These are phyloP conservation scores for Fusarium sp. DNA, from an alignment of 2,329 filamentous ascomycete genomes.

Conservation along the genomic window DNA sequence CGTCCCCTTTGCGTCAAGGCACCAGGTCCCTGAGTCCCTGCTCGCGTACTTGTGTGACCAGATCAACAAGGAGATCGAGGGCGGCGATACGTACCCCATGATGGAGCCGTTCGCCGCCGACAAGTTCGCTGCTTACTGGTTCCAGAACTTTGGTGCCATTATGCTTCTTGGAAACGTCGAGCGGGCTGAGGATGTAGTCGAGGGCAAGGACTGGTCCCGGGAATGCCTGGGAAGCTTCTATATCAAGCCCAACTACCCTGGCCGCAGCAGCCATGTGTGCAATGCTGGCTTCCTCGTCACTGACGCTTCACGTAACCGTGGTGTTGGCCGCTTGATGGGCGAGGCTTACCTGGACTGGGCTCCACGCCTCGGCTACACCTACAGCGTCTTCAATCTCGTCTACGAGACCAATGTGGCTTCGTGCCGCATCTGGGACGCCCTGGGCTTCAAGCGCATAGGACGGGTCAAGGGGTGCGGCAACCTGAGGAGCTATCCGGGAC, in stretches of 20 bases:
- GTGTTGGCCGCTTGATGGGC: conserved; percentile 77
- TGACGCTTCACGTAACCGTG: conserved; percentile 74
- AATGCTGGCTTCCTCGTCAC: conserved; percentile 83
- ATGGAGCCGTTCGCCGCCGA: conserved; percentile 76
- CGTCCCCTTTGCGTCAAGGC: conserved; percentile 78
- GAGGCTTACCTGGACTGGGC: conserved; percentile 81
- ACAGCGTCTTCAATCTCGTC: conserved; percentile 92
- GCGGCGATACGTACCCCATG: conserved; percentile 92
- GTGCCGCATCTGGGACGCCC: conserved; percentile 88
- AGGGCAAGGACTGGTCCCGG: conserved; percentile 76
- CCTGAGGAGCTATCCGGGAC: conserved; percentile 71
- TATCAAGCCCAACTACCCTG: conserved; percentile 93
- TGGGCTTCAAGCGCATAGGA: conserved; percentile 92
- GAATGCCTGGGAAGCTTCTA: conserved; percentile 90
- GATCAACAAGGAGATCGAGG: conserved; percentile 88
- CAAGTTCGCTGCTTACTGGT: conserved; percentile 84
- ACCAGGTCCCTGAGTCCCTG: conserved; percentile 77
- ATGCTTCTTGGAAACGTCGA: conserved; percentile 83
- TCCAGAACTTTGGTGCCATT: conserved; percentile 86
- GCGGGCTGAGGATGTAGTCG: conserved; percentile 63
- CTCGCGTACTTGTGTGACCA: conserved; percentile 81
- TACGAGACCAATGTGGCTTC: conserved; percentile 94
- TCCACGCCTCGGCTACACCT: conserved; percentile 82
- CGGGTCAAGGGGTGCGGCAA: conserved; percentile 76
- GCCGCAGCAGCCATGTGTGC: conserved; percentile 87